These are phyloP conservation scores for Pestalotiopsis sp. DNA, from an alignment of 2,329 filamentous ascomycete species.

Conservation along the genomic window DNA sequence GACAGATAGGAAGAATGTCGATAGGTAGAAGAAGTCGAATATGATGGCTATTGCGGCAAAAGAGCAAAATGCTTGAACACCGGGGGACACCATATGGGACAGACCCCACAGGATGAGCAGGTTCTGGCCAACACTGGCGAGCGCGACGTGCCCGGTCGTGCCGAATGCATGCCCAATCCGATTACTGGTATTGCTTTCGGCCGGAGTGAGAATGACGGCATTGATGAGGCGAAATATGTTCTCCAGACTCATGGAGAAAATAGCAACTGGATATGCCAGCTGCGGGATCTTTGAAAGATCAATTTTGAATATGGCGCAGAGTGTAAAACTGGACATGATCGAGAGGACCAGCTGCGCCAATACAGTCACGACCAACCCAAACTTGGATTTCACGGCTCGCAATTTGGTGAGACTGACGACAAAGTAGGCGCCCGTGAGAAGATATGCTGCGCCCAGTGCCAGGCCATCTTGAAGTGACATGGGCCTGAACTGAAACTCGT, in stretches of 20 bases:
- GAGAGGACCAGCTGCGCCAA: constrained; percentile 71
- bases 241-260: constrained; percentile 75
- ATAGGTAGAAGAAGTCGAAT: constrained; percentile 77
- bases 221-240: constrained; percentile 82
- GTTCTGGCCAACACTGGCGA: constrained; percentile 71
- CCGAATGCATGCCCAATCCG: constrained; percentile 76
- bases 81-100: constrained; percentile 69
- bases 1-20: constrained; percentile 80
- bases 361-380: constrained; percentile 73
- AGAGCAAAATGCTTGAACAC: constrained; percentile 74
- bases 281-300: constrained; percentile 76
- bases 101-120: constrained; percentile 66
- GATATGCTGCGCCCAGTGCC: constrained; percentile 67
- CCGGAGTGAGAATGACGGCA: constrained; percentile 71
- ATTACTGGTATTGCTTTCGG: constrained; percentile 67
- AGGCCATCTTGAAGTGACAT: constrained; percentile 69
- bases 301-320: constrained; percentile 76
- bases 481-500: constrained; percentile 79
- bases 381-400: constrained; percentile 73
- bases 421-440: constrained; percentile 66
- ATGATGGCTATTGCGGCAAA: constrained; percentile 76
- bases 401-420: constrained; percentile 68
- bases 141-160: constrained; percentile 69
- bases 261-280: constrained; percentile 75
- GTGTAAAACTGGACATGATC: constrained; percentile 77